Evolutionary conservation across 2,329 filamentous ascomycete species (phyloP).

Genomic region (Phyllosticta capitalensis): DNA sequence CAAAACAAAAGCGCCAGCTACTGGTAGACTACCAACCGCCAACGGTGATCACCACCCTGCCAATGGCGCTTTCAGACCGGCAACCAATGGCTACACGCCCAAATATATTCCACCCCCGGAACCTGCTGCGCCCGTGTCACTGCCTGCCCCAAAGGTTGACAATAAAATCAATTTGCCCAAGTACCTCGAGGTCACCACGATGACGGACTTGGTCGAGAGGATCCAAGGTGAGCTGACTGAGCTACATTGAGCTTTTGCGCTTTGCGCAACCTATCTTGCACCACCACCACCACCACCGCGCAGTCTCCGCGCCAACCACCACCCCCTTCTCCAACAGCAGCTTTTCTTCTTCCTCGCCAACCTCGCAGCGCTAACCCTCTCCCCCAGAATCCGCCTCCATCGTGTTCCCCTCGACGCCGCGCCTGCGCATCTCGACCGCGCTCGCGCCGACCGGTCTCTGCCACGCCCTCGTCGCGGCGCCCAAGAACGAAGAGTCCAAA

Average conservation of each 20-base stretch:
- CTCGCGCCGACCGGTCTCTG: constrained; percentile 4
- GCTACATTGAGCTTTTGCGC: not conserved
- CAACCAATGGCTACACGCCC: constrained; percentile 3
- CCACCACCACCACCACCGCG: too few relatives aligned
- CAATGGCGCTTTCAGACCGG: not conserved
- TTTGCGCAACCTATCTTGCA: too few relatives aligned
- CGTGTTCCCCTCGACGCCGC: constrained; percentile 1
- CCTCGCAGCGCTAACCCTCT: too few relatives aligned
- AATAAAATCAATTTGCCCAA: constrained; percentile 9
- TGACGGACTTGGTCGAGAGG: constrained; percentile 5
- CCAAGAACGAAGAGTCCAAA: constrained; percentile 9
- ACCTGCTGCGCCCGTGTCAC: not conserved
- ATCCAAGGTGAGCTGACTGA: constrained; percentile 6
- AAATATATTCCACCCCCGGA: not conserved
- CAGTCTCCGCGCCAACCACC: too few relatives aligned
- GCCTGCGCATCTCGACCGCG: constrained; percentile 6
- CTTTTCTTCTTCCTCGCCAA: too few relatives aligned
- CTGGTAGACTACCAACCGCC: not conserved
- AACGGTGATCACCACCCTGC: not conserved
- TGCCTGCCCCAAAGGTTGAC: constrained; percentile 4
- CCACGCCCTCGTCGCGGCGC: constrained; percentile 6
- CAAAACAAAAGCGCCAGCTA: not conserved
- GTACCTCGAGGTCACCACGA: constrained; percentile 4
- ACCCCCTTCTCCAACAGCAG: too few relatives aligned
- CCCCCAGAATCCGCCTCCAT: constrained; percentile 8